Base-by-base conservation (phyloP, 1,284 basidiomycete genomes). In the Sanghuangporus baumii region DNA sequence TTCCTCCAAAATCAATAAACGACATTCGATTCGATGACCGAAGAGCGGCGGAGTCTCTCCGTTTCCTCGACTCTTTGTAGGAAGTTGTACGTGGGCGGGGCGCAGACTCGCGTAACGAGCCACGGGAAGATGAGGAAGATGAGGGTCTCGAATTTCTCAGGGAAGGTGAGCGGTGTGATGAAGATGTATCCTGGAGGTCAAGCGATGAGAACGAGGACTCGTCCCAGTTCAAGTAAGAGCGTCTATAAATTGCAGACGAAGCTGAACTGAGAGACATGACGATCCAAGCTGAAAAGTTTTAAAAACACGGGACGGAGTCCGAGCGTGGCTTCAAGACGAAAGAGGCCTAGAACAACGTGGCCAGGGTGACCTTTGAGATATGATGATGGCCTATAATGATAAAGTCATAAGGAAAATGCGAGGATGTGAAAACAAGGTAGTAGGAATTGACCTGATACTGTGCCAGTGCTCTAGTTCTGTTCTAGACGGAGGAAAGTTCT, bases 1-100 rank as follows among this genome's bases (percentile, higher is more conserved):
- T 23, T 26, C 57, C 59, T 12, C 55, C 48, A 37, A 62, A 52
- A 48, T 62, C 61, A 40, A 62, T 62, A 40, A 62, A 62, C 18
- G 61, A 62, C 20, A 55, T 58, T n/a, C 61, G 46, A 11, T 64
- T 57, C 6, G 58, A 56, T 14, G 57, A 36, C 16, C 52, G 18
- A 11, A 26, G 34, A 36, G 36, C 14, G 37, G 37, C 46, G 18
- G 56, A 20, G n/a, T 64, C 63, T 54, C 48, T 52, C 37, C 55
- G 57, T 18, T 58, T 55, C 43, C 51, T 61, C 16, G 59, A 61
- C 26, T 51, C 34, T 18, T 56, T 52, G 37, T 55, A 61, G 18
- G 41, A 40, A 26, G 63, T 31, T 31, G 26, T 34, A 38, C 63
- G 59, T 37, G 59, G 48, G 6, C 60, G 59, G 31, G 50, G 31